Evolutionary conservation across 139 green algal genomes (phyloP).

Genomic region (Mychonastes homosphaera): DNA sequence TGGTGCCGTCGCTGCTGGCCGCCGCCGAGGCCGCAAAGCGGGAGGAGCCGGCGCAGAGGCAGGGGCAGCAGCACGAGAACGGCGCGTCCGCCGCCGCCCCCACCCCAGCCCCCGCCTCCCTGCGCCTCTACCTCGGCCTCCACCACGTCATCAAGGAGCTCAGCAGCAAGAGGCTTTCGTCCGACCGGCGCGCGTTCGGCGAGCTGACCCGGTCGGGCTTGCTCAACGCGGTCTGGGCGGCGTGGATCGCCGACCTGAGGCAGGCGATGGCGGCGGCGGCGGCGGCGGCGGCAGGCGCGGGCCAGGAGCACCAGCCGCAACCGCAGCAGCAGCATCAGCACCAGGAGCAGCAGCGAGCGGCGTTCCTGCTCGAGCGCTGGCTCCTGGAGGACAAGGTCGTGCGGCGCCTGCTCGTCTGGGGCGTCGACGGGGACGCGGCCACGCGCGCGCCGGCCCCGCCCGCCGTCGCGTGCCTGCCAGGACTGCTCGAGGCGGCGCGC

Average conservation of each 20-base stretch:
- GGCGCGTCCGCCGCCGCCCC: background rate
- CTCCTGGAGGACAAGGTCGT: constrained; percentile 78
- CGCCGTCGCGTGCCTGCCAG: constrained; percentile 33
- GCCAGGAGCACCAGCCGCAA: constrained; percentile 4
- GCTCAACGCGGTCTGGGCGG: constrained; percentile 57
- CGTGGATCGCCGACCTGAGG: constrained; percentile 37
- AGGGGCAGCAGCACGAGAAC: background rate
- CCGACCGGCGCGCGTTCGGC: constrained; percentile 78
- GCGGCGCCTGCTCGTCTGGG: constrained; percentile 70
- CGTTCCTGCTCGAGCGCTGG: constrained; percentile 73
- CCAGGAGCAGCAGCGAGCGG: constrained; percentile 20
- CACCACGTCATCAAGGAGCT: constrained; percentile 96
- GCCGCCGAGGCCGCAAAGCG: constrained; percentile 4
- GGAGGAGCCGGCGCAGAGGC: background rate
- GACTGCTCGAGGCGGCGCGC: constrained; percentile 42
- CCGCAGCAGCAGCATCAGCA: constrained; percentile 26
- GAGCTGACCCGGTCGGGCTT: constrained; percentile 46
- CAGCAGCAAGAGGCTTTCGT: constrained; percentile 69
- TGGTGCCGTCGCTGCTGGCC: constrained; percentile 63
- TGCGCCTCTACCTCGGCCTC: constrained; percentile 70
- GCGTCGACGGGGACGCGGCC: constrained; percentile 56
- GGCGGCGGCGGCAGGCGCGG: constrained; percentile 19
- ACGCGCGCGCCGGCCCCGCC: constrained; percentile 46
- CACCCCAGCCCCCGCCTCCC: background rate
- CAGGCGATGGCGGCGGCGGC: constrained; percentile 36